Evolutionary conservation across 1,284 basidiomycete genomes (phyloP).

Genomic region (Wallemia mellicola): DNA sequence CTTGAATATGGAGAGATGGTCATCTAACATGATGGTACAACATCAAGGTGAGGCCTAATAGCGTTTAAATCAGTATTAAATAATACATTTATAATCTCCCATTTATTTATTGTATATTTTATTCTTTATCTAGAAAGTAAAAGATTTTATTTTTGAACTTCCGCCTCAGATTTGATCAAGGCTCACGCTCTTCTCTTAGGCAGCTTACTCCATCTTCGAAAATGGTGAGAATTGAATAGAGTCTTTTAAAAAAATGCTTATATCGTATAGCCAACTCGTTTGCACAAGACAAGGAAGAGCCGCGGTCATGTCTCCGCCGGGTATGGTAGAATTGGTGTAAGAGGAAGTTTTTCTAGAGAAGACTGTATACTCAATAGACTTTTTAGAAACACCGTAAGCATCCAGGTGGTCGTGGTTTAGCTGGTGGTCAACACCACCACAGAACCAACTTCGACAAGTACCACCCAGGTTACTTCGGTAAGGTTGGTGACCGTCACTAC

Average conservation of each 20-base stretch:
- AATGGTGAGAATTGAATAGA: background rate
- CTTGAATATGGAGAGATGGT: background rate
- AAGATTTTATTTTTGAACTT: background rate
- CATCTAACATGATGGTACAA: background rate
- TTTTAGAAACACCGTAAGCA: conserved; percentile 99
- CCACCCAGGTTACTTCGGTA: conserved; percentile 65
- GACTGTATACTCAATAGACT: too few species aligned
- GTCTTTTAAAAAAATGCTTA: background rate
- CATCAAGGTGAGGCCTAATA: background rate
- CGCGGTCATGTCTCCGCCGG: conserved; percentile 83
- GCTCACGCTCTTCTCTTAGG: too few species aligned
- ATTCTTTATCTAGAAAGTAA: too few species aligned
- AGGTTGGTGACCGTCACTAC: conserved; percentile 97
- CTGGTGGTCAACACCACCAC: conserved; percentile 99
- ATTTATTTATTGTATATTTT: too few species aligned
- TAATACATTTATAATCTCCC: too few species aligned
- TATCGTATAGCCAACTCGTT: conserved; percentile 37
- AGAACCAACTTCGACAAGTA: conserved; percentile 54
- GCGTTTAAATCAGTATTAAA: too few species aligned
- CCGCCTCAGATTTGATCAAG: background rate
- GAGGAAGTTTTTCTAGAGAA: background rate
- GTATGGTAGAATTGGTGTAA: conserved; percentile 18
- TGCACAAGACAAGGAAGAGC: conserved; percentile 92
- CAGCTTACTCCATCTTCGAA: background rate
- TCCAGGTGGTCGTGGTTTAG: conserved; percentile 98